Evolutionary conservation across 2,329 filamentous ascomycete genomes (phyloP), one percentile per base, ranked within the genome.

Genomic region (Kalmusia sp.): DNA sequence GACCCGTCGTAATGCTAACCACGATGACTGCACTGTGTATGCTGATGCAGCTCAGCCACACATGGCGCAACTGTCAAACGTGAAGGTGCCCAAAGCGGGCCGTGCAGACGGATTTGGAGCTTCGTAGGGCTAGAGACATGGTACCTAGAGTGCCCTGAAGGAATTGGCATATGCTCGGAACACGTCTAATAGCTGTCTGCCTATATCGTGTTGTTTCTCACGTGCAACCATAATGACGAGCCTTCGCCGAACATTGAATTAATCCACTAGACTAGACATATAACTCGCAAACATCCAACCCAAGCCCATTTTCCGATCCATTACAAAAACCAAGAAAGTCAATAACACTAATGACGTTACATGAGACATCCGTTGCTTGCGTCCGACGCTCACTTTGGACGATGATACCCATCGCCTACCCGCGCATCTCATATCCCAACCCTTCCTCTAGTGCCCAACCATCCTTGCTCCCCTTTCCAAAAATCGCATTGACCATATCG

Each of bases 401-500:
- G n/a, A n/a, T n/a, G n/a, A n/a, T n/a, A n/a, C 15, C 39, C 24
- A 22, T 9, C 17, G 6, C 1, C 41, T 40, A 40, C 21, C 49
- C 44, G 55, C 30, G 53, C 44, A 51, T 48, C 35, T 66, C 62
- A 51, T 64, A 69, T 11, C 63, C 64, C 27, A 69, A 30, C 31
- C 61, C 61, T 31, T 72, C 50, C 47, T 49, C 62, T 15, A 49
- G 49, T 8, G 53, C 64, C 68, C 64, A 70, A 34, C 30, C 43
- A 17, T 30, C 14, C 21, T 61, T 62, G 7, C 59, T 45, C 15
- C 55, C 58, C 59, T 68, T 68, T 51, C 69, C 83, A 72, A 95
- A 95, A 55, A 95, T 87, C 30, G 87, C 88, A 55, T 87, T 76
- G 15, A 93, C 88, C 70, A 95, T 86, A 76, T 95, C 90, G 22